Evolutionary conservation across 2,329 filamentous ascomycete species (phyloP).

Genomic region (Sporothrix variecibatus): DNA sequence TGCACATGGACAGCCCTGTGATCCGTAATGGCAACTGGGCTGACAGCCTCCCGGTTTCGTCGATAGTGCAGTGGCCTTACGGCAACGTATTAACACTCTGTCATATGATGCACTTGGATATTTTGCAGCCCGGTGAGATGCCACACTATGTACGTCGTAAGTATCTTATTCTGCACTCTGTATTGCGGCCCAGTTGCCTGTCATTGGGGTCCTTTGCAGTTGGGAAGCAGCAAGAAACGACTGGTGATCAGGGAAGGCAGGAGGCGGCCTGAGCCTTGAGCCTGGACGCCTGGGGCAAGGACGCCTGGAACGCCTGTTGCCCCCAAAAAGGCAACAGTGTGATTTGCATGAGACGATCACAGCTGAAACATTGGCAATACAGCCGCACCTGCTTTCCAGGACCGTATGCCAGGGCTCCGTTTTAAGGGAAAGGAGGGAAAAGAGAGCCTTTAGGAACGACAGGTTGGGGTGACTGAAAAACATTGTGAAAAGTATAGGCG

Average conservation of each 20-base stretch:
- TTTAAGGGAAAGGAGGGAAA: background rate
- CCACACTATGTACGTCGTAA: background rate
- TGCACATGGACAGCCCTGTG: background rate
- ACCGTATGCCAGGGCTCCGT: background rate
- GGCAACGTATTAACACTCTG: background rate
- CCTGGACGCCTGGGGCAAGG: background rate
- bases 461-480: too few relatives aligned
- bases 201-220: background rate
- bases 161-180: background rate
- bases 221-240: background rate
- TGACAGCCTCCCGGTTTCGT: background rate
- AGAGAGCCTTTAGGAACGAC: background rate
- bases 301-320: background rate
- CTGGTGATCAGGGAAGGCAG: background rate
- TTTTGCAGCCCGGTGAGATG: background rate
- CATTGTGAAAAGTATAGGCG: too few relatives aligned
- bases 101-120: background rate
- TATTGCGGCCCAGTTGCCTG: constrained; percentile 8
- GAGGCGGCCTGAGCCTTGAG: background rate
- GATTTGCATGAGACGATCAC: constrained; percentile 25
- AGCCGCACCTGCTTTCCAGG: constrained; percentile 23
- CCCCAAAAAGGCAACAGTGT: background rate
- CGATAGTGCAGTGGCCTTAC: background rate
- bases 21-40: background rate
- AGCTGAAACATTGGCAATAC: constrained; percentile 27